A percentile compares a stretch with the other conserved stretches of the same genome.
Evolutionary conservation across 1,284 basidiomycete genomes (phyloP).

Genomic region (Ustanciosporium gigantosporum): DNA sequence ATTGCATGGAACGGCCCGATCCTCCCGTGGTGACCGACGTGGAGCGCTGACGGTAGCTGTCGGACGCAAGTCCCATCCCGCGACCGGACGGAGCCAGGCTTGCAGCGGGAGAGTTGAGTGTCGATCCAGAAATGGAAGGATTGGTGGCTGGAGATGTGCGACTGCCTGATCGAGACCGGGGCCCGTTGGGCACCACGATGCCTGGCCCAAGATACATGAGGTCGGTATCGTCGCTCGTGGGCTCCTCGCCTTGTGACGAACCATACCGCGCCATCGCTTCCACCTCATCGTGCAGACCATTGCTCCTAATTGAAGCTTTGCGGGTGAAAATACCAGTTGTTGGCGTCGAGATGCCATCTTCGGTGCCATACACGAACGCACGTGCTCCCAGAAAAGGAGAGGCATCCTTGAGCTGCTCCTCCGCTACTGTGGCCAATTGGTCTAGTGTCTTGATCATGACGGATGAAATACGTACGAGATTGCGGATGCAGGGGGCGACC

Average conservation of each 20-base stretch:
- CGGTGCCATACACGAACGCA: conserved; percentile 40
- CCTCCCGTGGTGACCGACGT: conserved; percentile 39
- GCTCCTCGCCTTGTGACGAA: conserved; percentile 6
- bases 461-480: background rate
- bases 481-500: background rate
- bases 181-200: conserved; percentile 49
- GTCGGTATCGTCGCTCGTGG: conserved; percentile 21
- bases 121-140: conserved; percentile 6
- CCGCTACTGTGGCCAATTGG: conserved; percentile 25
- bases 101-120: conserved; percentile 20
- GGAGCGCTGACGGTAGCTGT: conserved; percentile 33
- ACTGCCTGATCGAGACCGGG: conserved; percentile 19
- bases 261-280: conserved; percentile 25
- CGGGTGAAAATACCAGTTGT: conserved; percentile 25
- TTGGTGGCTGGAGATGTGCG: background rate
- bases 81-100: conserved; percentile 16
- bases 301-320: conserved; percentile 22
- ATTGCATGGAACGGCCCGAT: conserved; percentile 27
- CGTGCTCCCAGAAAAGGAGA: conserved; percentile 42
- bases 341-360: conserved; percentile 24
- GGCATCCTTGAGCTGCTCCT: conserved; percentile 37
- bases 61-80: conserved; percentile 5
- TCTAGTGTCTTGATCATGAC: conserved; percentile 12
- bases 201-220: conserved; percentile 53
- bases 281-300: conserved; percentile 30